Conservation (phyloP, 257 asterid species). For the Vinca minor region DNA sequence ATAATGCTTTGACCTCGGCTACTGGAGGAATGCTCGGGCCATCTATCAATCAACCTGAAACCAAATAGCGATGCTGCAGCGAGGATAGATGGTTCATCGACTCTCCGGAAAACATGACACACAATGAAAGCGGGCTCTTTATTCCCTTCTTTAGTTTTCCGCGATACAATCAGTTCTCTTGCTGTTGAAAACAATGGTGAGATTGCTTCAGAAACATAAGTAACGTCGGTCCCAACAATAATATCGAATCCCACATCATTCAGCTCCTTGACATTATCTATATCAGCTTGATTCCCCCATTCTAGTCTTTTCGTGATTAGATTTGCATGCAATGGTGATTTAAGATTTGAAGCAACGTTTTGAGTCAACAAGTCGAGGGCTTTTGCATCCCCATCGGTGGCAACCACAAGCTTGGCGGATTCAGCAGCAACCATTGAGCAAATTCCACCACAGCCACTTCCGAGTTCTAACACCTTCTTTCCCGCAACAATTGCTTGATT, state of each 20-base stretch:
- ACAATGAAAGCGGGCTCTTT: constrained; percentile 47
- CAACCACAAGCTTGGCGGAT: constrained; percentile 63
- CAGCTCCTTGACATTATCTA: constrained; percentile 35
- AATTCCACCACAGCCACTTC: constrained; percentile 77
- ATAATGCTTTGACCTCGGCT: constrained; percentile 28
- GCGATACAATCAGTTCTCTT: constrained; percentile 40
- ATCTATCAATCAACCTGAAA: constrained; percentile 48
- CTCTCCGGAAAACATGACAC: constrained; percentile 78
- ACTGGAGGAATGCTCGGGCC: constrained; percentile 36
- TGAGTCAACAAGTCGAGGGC: constrained; percentile 51
- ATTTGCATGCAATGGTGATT: constrained; percentile 25
- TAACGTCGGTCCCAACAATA: constrained; percentile 81
- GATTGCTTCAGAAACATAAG: constrained; percentile 56
- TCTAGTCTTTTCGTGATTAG: constrained; percentile 39
- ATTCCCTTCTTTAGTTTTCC: constrained; percentile 7
- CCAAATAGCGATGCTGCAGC: constrained; percentile 55
- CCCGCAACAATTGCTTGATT: constrained; percentile 49
- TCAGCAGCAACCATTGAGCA: constrained; percentile 77
- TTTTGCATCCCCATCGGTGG: constrained; percentile 85
- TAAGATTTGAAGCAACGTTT: constrained; percentile 52
- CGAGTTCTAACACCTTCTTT: constrained; percentile 73
- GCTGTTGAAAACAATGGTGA: constrained; percentile 72
- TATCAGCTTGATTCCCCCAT: constrained; percentile 71
- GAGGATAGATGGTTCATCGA: constrained; percentile 66
- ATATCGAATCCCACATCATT: constrained; percentile 58